Evolutionary conservation across 2,329 filamentous ascomycete genomes (phyloP), one percentile per base, ranked within the genome.

Genomic region (Helminthosporium solani): DNA sequence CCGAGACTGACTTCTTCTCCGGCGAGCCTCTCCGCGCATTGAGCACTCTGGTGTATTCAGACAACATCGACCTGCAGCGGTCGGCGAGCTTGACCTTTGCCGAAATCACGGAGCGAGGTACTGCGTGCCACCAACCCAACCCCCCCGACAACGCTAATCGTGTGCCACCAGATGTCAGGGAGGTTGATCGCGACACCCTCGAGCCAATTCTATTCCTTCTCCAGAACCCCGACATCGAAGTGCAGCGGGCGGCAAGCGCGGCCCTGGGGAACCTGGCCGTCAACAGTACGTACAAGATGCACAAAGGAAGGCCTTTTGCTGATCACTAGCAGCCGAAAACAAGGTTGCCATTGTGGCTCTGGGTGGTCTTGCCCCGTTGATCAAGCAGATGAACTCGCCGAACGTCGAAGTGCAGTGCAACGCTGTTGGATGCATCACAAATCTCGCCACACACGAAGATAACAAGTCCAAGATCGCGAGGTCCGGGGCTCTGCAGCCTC

Each of bases 371-470:
- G 85, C 85, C 42, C 92, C 94, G 42, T 80, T 99, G 49, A 99
- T 97, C 73, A 87, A 89, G 56, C 94, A 99, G 74, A 99, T 99
- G 94, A 90, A 95, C 75, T 97, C 92, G 46, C 83, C 87, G 37
- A 99, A 99, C 63, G 94, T 99, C 58, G 94, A 99, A 70, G 94
- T 99, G 20, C 94, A 99, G 73, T 99, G 94, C 78, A 99, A 99
- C 71, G 94, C 94, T 34, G 94, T 99, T 50, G 94, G 94, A 41
- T 99, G 94, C 76, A 99, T 99, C 70, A 99, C 94, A 36, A 99
- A 99, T 68, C 75, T 99, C 46, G 94, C 94, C 44, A 99, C 94
- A 2, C 94, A 99, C 66, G 94, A 99, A 74, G 94, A 97, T 61
- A 99, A 99, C 76, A 99, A 99, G 76, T 91, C 94, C 47, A 96